phyloP scores from a whole-genome alignment of 129 eudicot genomes.

The Rutidosis leptorrhynchoides region DNA sequence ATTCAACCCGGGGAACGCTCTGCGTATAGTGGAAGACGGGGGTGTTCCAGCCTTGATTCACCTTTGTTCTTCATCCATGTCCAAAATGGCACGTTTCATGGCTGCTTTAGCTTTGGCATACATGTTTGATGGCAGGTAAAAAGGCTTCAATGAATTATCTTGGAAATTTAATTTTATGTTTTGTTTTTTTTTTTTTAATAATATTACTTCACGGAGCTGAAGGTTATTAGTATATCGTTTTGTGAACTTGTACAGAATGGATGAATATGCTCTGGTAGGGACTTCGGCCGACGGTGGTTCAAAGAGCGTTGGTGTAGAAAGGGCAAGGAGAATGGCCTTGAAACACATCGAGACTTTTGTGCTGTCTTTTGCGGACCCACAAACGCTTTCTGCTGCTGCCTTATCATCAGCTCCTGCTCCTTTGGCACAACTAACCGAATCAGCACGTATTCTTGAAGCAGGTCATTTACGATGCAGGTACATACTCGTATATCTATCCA shows the following conservation, averaged over 20 bases:
- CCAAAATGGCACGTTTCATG: constrained; percentile 99
- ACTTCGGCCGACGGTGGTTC: constrained; percentile 64
- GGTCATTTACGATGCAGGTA: constrained; percentile 99
- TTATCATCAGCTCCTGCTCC: constrained; percentile 82
- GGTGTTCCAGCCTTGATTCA: constrained; percentile 81
- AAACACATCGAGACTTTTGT: constrained; percentile 83
- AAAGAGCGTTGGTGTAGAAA: constrained; percentile 67
- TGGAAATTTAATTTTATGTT: constrained; percentile 5
- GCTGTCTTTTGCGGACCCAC: constrained; percentile 68
- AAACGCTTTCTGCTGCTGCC: constrained; percentile 81
- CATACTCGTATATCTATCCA: neutral
- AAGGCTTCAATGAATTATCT: constrained; percentile 7
- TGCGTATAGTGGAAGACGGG: constrained; percentile 94
- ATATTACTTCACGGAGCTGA: neutral
- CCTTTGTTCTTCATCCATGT: constrained; percentile 80
- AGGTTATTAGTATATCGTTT: constrained; percentile 9
- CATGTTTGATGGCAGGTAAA: constrained; percentile 97
- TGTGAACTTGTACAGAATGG: constrained; percentile 60
- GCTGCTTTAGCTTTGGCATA: constrained; percentile 94
- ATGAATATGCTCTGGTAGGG: constrained; percentile 65
- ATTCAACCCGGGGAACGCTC: constrained; percentile 92
- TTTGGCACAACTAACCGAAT: constrained; percentile 70
- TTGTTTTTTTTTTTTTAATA: neutral
- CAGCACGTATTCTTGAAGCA: constrained; percentile 87
- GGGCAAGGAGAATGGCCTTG: constrained; percentile 82